Base-by-base conservation (phyloP, 805 yeast species). In the Teunomyces tritomae region DNA sequence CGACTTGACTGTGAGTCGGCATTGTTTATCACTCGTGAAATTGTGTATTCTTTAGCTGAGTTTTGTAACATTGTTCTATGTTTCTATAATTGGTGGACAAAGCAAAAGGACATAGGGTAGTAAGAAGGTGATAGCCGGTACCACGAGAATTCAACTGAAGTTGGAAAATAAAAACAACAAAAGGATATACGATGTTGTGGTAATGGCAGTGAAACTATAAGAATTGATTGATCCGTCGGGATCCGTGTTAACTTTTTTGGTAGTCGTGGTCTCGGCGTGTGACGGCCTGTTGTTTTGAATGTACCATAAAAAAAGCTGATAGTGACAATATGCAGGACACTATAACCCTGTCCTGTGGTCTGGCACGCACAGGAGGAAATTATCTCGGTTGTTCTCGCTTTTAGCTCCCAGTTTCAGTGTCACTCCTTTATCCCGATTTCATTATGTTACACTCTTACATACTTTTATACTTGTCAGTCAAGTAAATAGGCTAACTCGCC, bases 21-120 rank as follows among this genome's bases (percentile, higher is more conserved):
- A 61, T 83, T 84, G 45, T 84, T 79, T 30, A 84, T 79, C 41
- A 87, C 92, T 44, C 64, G 62, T 39, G 64, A 63, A 43, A 70
- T 54, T 10, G 66, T 55, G 52, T 71, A 73, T 51, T 73, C 76
- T 47, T 66, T 55, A 9, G 46, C 44, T 6, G 47, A 20, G 29
- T 37, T 37, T 28, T 20, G 40, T 37, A 37, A 24, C 40, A 37
- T 37, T 32, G 48, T 11, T 43, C 40, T 16, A 32, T 36, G 28
- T 14, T 29, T 39, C 34, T 29, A 39, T 28, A 11, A 30, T 14
- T 41, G 32, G 43, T 28, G 14, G 24, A n/a, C 16, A 16, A 27
- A 28, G 16, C 26, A 28, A 27, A 28, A 17, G 28, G n/a, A 11
- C 39, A 17, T 39, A 39, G 16, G 16, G 27, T 20, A 24, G 30